Conservation (phyloP, 768 basidiomycete species). For the Roridomyces roridus region DNA sequence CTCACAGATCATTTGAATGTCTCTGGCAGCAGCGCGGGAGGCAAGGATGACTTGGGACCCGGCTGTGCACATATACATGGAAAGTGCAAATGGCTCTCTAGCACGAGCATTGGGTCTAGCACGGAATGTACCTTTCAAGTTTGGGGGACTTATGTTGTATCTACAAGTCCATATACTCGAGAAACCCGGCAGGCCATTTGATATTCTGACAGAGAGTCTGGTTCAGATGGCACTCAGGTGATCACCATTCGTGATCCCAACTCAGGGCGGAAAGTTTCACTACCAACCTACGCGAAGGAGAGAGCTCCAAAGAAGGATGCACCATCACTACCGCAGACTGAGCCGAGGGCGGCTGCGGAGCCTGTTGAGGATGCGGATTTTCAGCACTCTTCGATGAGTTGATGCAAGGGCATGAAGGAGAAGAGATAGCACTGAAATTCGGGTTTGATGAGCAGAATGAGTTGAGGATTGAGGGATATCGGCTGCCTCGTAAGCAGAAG, state of each 20-base stretch:
- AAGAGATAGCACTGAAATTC: background rate
- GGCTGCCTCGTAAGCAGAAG: background rate
- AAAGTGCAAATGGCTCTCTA: constrained; percentile 30
- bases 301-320: background rate
- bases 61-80: constrained; percentile 28
- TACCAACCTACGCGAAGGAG: background rate
- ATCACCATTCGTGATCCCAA: constrained; percentile 34
- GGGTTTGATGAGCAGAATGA: background rate
- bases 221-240: constrained; percentile 23
- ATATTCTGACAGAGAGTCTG: constrained; percentile 28
- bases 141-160: constrained; percentile 27
- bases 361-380: background rate
- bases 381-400: constrained; percentile 14
- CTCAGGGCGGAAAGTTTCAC: background rate
- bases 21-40: constrained; percentile 9
- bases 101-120: constrained; percentile 33
- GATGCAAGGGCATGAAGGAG: background rate
- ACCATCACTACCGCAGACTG: background rate
- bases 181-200: constrained; percentile 34
- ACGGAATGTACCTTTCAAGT: constrained; percentile 30
- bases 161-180: constrained; percentile 36
- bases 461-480: background rate
- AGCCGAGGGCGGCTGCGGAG: background rate
- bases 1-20: constrained; percentile 36
- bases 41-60: constrained; percentile 25